Evolutionary conservation across 768 basidiomycete genomes (phyloP), one percentile per base, ranked within the genome.

Genomic region (Clitopilus passeckerianus): DNA sequence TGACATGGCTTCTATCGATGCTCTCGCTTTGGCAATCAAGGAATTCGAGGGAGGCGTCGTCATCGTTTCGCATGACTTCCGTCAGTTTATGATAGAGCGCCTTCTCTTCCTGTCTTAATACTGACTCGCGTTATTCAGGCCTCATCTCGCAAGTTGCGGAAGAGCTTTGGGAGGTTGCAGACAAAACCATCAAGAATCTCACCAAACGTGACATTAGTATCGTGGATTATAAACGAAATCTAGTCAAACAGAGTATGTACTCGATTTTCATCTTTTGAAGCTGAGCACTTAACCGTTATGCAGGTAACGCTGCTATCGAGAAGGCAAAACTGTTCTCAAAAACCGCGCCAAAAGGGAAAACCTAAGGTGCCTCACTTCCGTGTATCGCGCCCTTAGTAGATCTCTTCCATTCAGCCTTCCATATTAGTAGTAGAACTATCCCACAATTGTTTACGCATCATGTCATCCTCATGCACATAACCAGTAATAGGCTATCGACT

Each of bases 31-130:
- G 23, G 96, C 97, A 54, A 98, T 99, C 81, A 97, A 96, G 74
- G 92, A 91, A 69, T 99, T 93, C 72, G 90, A 92, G 69, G 97
- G 97, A 60, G 96, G 97, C 67, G 97, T 99, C 41, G 97, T 98
- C 66, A 98, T 99, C 71, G 97, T 99, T 63, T 98, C 95, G 53
- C 97, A 98, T 79, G 96, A 99, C 75, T 99, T 99, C 90, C 91
- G 96, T 92, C 66, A 64, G 89, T 84, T 23, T 15, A 10, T 55
- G n/a, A 16, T 9, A 5, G 37, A 33, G 33, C n/a, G n/a, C 58
- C 27, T 34, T 33, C n/a, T 16, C 16, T 30, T 55, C 46, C 5
- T 12, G 16, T 5, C 8, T 20, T 46, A 20, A 18, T 18, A 18
- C 16, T 50, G 12, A 50, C 18, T 12, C 12, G 10, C 20, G 34